A percentile compares a stretch with the other conserved stretches of the same genome.
Conservation (phyloP, 306 rosid genomes). For the Trifolium subterraneum region DNA sequence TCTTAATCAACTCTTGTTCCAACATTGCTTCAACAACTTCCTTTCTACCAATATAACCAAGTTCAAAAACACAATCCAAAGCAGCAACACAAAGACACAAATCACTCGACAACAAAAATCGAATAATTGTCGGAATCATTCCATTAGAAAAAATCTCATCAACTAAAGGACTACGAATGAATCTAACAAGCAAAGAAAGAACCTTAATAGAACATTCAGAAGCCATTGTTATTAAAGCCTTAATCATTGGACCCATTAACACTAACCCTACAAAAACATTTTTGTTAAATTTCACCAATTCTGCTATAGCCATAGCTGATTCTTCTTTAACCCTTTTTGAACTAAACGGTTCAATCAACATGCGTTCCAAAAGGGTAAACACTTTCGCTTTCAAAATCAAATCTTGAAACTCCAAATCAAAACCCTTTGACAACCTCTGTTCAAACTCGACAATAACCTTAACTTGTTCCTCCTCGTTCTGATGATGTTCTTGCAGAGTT, state of each 20-base stretch:
- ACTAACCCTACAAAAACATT: conserved; percentile 78
- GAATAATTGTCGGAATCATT: conserved; percentile 49
- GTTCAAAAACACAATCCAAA: conserved; percentile 59
- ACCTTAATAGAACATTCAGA: conserved; percentile 53
- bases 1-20: conserved; percentile 48
- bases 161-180: conserved; percentile 59
- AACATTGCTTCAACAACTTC: conserved; percentile 69
- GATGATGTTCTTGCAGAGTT: conserved; percentile 25
- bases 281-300: conserved; percentile 61
- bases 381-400: conserved; percentile 50
- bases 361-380: conserved; percentile 48
- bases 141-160: conserved; percentile 55
- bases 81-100: conserved; percentile 43
- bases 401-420: conserved; percentile 55
- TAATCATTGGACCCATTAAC: conserved; percentile 66
- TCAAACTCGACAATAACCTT: conserved; percentile 43
- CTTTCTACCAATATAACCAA: conserved; percentile 56
- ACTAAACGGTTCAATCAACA: conserved; percentile 38
- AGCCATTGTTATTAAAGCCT: conserved; percentile 46
- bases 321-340: conserved; percentile 55
- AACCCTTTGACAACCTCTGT: conserved; percentile 52
- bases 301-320: conserved; percentile 52
- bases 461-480: conserved; percentile 36
- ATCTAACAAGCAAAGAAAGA: conserved; percentile 47
- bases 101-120: conserved; percentile 42